Evolutionary conservation across 225 moss, liverwort and hornwort species (phyloP), one percentile per base, ranked within the genome.

Genomic region (Sphagnum tenellum): DNA sequence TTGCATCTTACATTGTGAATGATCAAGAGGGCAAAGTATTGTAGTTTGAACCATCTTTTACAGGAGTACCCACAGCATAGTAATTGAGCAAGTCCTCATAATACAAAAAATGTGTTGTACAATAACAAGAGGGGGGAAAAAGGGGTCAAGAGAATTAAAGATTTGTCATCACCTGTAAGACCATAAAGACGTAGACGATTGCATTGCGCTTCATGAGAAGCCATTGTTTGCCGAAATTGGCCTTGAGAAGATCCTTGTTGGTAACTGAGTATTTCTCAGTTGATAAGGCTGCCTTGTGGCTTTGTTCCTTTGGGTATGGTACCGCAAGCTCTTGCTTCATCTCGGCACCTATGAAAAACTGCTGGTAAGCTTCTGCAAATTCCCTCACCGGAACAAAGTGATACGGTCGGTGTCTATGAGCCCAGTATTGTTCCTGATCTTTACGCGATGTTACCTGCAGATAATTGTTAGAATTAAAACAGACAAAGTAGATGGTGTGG

Each of bases 371-470:
- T 8, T 77, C 74, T 0, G 76, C 76, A 59, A 94, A 90, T 6
- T 83, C 74, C 49, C 51, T 61, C 5, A 94, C 90, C 0, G 90
- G 62, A 10, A 90, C 82, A 64, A 78, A 94, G 60, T 79, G 77
- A 66, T 94, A 94, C 0, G 83, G 77, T 4, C 47, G 69, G 9
- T 76, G 70, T 12, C 70, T 73, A 59, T 82, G 76, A 59, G 63
- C 64, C 90, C 90, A 94, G 47, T 94, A 94, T 66, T 94, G 94
- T 62, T 89, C 86, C 65, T 94, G 94, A 71, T 94, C 94, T 65
- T 94, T 94, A 3, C 63, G 76, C 53, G 94, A 94, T 3, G 88
- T 94, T 56, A 94, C 94, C 91, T 91, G 71, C 51, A 12, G 50
- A 49, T 72, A 5, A 29, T 29, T 29, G 29, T 29, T 29, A 29